Conservation (phyloP, 192 early-diverging fungal species). For the Funneliformis mosseae region DNA sequence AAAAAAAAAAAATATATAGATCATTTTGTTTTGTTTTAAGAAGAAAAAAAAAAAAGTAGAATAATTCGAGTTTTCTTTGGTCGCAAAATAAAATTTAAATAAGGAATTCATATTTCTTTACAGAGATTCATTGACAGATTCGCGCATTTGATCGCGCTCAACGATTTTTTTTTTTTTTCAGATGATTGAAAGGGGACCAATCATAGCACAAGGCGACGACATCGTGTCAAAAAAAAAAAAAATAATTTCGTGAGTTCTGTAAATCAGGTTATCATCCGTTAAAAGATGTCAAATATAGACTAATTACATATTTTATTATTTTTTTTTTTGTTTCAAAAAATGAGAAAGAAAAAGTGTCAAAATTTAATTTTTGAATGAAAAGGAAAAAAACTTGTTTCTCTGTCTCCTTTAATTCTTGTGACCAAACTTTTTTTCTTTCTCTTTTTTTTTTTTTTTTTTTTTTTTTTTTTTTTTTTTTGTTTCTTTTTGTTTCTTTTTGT, state of each 20-base stretch:
- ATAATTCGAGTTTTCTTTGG: neutral
- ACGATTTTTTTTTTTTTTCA: neutral
- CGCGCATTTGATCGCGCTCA: neutral
- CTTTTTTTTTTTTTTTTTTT: no score
- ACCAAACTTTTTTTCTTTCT: no score
- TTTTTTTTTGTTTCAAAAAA: neutral
- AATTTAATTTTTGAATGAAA: no score
- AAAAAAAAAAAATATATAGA: no score
- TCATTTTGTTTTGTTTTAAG: no score
- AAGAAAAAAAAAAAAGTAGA: no score
- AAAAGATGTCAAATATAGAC: neutral
- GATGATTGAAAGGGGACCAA: neutral
- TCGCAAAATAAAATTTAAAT: neutral
- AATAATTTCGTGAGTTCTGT: neutral
- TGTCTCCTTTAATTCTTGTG: no score
- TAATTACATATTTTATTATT: neutral
- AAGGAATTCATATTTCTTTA: constrained; percentile 1
- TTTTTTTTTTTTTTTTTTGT: no score
- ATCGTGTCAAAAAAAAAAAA: neutral
- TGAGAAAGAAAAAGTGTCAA: no score
- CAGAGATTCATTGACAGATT: neutral
- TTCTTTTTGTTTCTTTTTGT: no score
- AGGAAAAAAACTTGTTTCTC: no score
- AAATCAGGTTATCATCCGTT: neutral
- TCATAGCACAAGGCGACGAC: neutral